phyloP scores from a whole-genome alignment of 495 filamentous ascomycete species.

The Podospora conica region DNA sequence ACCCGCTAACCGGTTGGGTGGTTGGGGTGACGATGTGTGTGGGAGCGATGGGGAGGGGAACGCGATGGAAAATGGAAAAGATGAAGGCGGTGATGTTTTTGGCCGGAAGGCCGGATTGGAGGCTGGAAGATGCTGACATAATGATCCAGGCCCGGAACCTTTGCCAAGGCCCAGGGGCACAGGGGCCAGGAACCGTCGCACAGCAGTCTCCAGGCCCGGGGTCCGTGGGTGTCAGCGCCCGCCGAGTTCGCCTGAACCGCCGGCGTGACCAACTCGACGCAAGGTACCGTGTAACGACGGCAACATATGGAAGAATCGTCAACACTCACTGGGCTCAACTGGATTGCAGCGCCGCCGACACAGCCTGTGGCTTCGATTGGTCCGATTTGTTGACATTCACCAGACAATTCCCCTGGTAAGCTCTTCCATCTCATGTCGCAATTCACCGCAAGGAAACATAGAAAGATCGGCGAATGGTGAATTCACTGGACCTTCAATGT shows the following conservation, averaged over 20 bases:
- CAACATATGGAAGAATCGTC: neutral
- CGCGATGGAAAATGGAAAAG: neutral
- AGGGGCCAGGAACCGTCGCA: neutral
- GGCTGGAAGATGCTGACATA: neutral
- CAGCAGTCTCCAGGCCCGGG: neutral
- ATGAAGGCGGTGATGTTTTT: neutral
- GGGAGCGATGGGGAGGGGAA: neutral
- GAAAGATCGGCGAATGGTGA: neutral
- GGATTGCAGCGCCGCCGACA: too few species aligned
- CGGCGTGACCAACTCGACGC: neutral
- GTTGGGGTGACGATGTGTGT: neutral
- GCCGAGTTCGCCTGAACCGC: neutral
- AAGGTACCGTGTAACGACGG: conserved; percentile 9
- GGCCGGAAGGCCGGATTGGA: neutral
- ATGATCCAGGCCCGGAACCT: neutral
- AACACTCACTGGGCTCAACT: neutral
- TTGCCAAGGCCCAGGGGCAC: neutral
- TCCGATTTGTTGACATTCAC: neutral
- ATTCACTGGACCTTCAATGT: neutral
- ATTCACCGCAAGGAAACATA: neutral
- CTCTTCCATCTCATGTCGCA: too few species aligned
- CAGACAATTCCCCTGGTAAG: neutral
- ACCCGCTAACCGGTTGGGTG: neutral
- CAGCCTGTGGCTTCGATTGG: neutral
- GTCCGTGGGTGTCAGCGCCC: neutral